Evolutionary conservation across 2,329 filamentous ascomycete species (phyloP).

Genomic region (Xylariales sp.): DNA sequence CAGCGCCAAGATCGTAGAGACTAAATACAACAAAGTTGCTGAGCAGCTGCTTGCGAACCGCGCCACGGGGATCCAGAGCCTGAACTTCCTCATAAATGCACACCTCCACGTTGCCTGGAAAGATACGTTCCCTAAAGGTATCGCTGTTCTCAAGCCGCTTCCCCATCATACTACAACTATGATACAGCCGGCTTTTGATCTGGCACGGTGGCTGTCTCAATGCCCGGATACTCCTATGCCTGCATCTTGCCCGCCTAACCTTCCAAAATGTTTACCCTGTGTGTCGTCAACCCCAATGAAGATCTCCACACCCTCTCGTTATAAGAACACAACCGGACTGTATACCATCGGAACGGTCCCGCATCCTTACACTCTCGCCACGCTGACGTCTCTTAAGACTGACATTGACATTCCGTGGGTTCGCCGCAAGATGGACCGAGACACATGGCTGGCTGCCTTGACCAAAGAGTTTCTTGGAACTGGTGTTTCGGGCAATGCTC

Average conservation of each 20-base stretch:
- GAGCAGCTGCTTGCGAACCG: constrained; percentile 55
- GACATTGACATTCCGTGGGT: constrained; percentile 61
- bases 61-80: constrained; percentile 56
- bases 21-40: constrained; percentile 63
- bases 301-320: constrained; percentile 62
- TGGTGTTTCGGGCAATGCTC: constrained; percentile 56
- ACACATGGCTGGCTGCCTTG: constrained; percentile 71
- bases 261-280: constrained; percentile 70
- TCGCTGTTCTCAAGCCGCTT: constrained; percentile 77
- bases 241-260: constrained; percentile 79
- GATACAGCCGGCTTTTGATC: constrained; percentile 62
- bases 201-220: constrained; percentile 70
- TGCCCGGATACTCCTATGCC: constrained; percentile 73
- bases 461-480: constrained; percentile 66
- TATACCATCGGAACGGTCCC: constrained; percentile 87
- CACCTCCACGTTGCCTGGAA: constrained; percentile 88
- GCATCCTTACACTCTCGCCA: constrained; percentile 81
- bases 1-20: constrained; percentile 54
- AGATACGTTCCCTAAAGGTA: constrained; percentile 69
- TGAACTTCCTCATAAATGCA: constrained; percentile 74
- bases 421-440: constrained; percentile 64
- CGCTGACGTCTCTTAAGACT: constrained; percentile 59
- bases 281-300: constrained; percentile 58
- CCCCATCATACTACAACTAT: constrained; percentile 71
- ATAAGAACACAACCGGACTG: constrained; percentile 65